Base-by-base conservation (phyloP, 2,329 filamentous ascomycete genomes). In the Calonectria pseudoreteaudii region DNA sequence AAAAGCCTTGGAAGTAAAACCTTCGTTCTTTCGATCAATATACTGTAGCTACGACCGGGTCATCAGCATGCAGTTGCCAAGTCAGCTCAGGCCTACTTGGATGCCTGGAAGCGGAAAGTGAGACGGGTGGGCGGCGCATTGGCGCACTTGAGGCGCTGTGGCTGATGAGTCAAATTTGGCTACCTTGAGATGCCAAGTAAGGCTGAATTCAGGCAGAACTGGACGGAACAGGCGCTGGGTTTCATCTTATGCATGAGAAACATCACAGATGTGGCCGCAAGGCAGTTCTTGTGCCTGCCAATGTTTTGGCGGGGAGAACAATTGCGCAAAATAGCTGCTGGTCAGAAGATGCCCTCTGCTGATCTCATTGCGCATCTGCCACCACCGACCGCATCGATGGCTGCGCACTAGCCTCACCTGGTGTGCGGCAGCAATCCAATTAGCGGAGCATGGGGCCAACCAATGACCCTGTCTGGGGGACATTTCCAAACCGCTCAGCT, bases 141-240 rank as follows among this genome's bases (percentile, higher is more conserved):
- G 16, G 56, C 36, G 47, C 44, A 64, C n/a, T 13, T 34, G 58
- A 64, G 56, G 36, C 28, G 53, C 7, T 44, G 52, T 56, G 65
- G 65, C 66, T 50, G 56, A 41, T 26, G 30, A 47, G 30, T 28
- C 58, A 72, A 60, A 72, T 72, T 66, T 72, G 16, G 66, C 26
- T 73, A 60, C 71, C 71, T 69, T 60, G 38, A 18, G 41, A 60
- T 36, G 38, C 16, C 26, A 23, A 47, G 44, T 38, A 23, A 23
- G 38, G 52, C 56, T 16, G 64, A 67, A 52, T n/a, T 23, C 7
- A 66, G 67, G 68, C 67, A 70, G 67, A 60, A 34, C 26, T 20
- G 8, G 38, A 26, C n/a, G 26, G 11, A 26, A 50, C 23, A 20
- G 56, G 13, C 44, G 23, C 28, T n/a, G 31, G 16, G 41, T 60